These are phyloP conservation scores for Agarophyton chilense DNA, from an alignment of 23 red algal species.

Conservation along the genomic window DNA sequence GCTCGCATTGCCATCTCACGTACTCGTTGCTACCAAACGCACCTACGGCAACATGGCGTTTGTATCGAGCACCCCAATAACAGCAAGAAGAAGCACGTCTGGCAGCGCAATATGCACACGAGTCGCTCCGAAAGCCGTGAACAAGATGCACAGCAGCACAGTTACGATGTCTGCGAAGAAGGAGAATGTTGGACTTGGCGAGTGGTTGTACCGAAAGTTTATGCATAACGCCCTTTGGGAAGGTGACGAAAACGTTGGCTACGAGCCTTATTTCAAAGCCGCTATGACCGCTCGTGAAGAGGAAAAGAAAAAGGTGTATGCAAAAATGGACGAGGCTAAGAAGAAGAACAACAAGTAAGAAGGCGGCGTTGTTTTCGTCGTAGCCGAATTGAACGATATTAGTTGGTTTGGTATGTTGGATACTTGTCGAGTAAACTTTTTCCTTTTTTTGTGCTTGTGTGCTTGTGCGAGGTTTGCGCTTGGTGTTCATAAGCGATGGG, in stretches of 20 bases:
- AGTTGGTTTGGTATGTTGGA: neutral
- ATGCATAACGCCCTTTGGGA: constrained; percentile 65
- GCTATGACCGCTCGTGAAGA: constrained; percentile 52
- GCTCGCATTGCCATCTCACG: too few relatives aligned
- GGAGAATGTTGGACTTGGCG: constrained; percentile 28
- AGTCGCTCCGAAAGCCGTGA: neutral
- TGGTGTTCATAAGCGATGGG: too few relatives aligned
- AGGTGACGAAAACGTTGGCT: constrained; percentile 52
- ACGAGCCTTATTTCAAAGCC: constrained; percentile 55
- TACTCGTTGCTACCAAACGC: too few relatives aligned
- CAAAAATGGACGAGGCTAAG: constrained; percentile 8
- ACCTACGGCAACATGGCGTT: constrained; percentile 12
- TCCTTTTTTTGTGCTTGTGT: neutral
- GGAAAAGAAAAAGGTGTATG: constrained; percentile 58
- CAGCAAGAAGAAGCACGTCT: neutral
- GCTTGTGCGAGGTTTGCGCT: too few relatives aligned
- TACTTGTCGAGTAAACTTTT: neutral
- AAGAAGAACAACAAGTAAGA: neutral
- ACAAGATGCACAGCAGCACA: too few relatives aligned
- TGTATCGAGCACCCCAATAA: neutral
- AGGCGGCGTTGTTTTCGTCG: neutral
- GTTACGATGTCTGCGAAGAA: neutral
- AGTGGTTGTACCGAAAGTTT: constrained; percentile 51
- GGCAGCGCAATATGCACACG: neutral
- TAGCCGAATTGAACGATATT: neutral